Percentiles rank a stretch among this genome's conserved stretches.
Evolutionary conservation across 768 basidiomycete species (phyloP).

Genomic region (Heimioporus sp.): DNA sequence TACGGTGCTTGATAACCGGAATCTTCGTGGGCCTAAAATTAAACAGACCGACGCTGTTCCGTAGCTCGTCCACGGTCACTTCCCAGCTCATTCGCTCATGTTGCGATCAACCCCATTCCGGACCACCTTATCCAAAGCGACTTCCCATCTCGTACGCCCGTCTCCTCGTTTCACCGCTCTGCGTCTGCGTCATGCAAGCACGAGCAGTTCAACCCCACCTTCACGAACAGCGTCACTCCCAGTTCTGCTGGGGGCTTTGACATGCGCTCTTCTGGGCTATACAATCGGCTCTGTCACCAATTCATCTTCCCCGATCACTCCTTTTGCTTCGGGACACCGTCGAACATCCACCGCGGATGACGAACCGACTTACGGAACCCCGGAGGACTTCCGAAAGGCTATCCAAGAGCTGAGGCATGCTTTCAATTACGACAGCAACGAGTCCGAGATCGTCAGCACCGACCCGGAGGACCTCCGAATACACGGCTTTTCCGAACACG

Average conservation of each 20-base stretch:
- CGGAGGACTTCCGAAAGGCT: constrained; percentile 50
- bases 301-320: constrained; percentile 1
- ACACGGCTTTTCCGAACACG: constrained; percentile 56
- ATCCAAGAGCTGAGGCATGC: constrained; percentile 46
- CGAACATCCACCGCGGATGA: background rate
- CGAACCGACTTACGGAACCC: constrained; percentile 45
- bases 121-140: background rate
- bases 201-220: background rate
- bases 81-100: constrained; percentile 3
- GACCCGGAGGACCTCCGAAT: constrained; percentile 48
- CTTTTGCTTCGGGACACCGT: constrained; percentile 4
- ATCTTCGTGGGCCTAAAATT: too few species aligned
- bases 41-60: too few species aligned
- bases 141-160: background rate
- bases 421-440: constrained; percentile 25
- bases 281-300: constrained; percentile 15
- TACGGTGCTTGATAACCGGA: too few species aligned
- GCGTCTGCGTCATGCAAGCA: constrained; percentile 10
- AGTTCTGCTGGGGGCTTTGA: constrained; percentile 16
- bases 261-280: constrained; percentile 20
- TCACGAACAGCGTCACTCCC: constrained; percentile 3
- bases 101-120: constrained; percentile 10
- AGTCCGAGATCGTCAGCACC: constrained; percentile 40
- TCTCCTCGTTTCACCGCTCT: background rate
- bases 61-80: background rate